These are phyloP conservation scores for Stenogyne calaminthoides DNA, from an alignment of 305 asterid species.

Conservation along the genomic window DNA sequence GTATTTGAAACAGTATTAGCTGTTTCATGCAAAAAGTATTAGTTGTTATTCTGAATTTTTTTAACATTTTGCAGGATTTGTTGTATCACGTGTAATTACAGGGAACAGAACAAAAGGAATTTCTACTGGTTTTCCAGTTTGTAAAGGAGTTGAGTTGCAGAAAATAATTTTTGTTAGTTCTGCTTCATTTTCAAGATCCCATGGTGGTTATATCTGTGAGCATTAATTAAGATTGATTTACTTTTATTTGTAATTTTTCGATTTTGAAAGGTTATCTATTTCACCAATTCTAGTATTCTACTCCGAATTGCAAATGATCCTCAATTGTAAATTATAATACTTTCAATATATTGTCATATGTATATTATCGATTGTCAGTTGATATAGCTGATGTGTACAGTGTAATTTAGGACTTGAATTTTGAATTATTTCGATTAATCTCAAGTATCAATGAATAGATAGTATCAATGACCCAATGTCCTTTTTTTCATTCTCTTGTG, in stretches of 20 bases:
- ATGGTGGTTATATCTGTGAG: constrained; percentile 11
- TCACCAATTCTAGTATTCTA: not conserved
- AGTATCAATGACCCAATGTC: too few species aligned
- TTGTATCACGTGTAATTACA: constrained; percentile 1
- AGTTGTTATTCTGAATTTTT: too few species aligned
- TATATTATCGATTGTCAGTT: not conserved
- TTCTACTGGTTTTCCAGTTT: constrained; percentile 27
- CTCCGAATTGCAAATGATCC: not conserved
- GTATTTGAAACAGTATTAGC: too few species aligned
- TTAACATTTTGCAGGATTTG: not conserved
- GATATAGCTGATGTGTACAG: too few species aligned
- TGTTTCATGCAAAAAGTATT: too few species aligned
- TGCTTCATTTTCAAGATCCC: constrained; percentile 33
- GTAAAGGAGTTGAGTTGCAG: constrained; percentile 36
- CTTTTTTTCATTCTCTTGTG: too few species aligned
- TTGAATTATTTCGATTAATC: too few species aligned
- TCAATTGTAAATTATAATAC: not conserved
- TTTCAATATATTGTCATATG: not conserved
- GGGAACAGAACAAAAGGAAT: not conserved
- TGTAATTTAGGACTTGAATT: too few species aligned
- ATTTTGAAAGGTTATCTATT: constrained; percentile 2
- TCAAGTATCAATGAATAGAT: too few species aligned
- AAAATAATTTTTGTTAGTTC: constrained; percentile 34
- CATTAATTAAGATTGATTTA: constrained; percentile 25
- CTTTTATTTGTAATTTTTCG: not conserved